A percentile compares a stretch with the other conserved stretches of the same genome.
Conservation (phyloP, 305 asterid genomes). For the Rubia peregrina region DNA sequence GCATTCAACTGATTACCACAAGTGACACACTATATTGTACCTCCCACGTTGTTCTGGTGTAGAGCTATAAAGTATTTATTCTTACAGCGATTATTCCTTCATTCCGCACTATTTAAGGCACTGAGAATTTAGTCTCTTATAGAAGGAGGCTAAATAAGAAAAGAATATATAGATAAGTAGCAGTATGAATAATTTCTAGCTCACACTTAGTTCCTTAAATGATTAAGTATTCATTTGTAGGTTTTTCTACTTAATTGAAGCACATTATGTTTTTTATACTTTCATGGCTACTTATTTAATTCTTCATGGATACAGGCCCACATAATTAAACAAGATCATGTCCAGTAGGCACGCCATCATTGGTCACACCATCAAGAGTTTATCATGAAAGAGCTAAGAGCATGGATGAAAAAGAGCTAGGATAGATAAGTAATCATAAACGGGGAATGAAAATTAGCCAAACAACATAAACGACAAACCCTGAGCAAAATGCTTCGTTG, state of each 20-base stretch:
- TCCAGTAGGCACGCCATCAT: background rate
- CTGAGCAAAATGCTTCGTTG: background rate
- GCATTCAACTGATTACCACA: background rate
- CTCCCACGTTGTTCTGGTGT: background rate
- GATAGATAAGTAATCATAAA: background rate
- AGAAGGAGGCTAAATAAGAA: background rate
- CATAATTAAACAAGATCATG: background rate
- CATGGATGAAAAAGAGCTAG: background rate
- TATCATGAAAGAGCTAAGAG: background rate
- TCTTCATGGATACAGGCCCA: background rate
- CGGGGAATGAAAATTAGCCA: background rate
- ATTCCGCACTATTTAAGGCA: background rate
- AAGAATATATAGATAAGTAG: background rate
- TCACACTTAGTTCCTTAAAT: background rate
- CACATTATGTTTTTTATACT: background rate
- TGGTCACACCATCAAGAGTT: background rate
- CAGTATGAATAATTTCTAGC: conserved; percentile 1
- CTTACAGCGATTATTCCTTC: background rate
- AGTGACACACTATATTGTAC: background rate
- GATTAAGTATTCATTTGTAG: background rate
- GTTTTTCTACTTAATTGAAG: background rate
- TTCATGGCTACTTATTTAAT: background rate
- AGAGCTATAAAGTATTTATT: conserved; percentile 2
- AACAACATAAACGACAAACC: background rate
- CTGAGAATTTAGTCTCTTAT: background rate